Evolutionary conservation across 352 stramenopile species (phyloP), one percentile per base, ranked within the genome.

Genomic region (Phytophthora multivora): DNA sequence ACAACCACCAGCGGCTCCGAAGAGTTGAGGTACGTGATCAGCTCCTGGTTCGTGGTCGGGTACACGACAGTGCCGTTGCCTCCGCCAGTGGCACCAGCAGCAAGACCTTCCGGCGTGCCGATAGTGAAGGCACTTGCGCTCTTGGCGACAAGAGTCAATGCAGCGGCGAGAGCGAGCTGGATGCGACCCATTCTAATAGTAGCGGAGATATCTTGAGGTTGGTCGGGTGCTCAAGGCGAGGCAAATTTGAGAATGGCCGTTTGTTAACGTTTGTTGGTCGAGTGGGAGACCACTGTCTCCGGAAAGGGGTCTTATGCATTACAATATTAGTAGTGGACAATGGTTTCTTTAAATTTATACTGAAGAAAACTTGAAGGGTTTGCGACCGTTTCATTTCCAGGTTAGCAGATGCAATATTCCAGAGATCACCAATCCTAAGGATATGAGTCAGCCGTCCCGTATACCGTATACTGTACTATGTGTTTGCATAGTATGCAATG

Each of bases 11-110:
- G 60, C 15, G 69, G 45, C 26, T 51, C 45, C 10, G 26, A 28
- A 8, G 45, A 46, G 21, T 62, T 65, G 16, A 82, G 59, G 33
- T 69, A 75, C 1, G 26, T 3, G 51, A 71, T 71, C 42, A 82
- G 50, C 52, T 82, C 47, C 9, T 31, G 21, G 51, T 59, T 71
- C 15, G 50, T 68, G 12, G 30, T 75, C 18, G 73, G 73, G 48
- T 74, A 74, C 23, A 76, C 61, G 9, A 59, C 59, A 4, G 45
- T 57, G 10, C 61, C 69, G n/a, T 56, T 56, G 46, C 52, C 73
- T 23, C 73, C 73, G 12, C 73, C 73, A 0, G 69, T 79, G 18
- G 66, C 58, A 15, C 66, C 59, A 23, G 35, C 39, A 7, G 71
- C 71, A 0, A 79, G n/a, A 26, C 71, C 71, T 19, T 54, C 31